Percentiles rank a stretch among this genome's conserved stretches.
These are phyloP conservation scores for Boletus calvinii DNA, from an alignment of 1,284 basidiomycete genomes.

Conservation along the genomic window DNA sequence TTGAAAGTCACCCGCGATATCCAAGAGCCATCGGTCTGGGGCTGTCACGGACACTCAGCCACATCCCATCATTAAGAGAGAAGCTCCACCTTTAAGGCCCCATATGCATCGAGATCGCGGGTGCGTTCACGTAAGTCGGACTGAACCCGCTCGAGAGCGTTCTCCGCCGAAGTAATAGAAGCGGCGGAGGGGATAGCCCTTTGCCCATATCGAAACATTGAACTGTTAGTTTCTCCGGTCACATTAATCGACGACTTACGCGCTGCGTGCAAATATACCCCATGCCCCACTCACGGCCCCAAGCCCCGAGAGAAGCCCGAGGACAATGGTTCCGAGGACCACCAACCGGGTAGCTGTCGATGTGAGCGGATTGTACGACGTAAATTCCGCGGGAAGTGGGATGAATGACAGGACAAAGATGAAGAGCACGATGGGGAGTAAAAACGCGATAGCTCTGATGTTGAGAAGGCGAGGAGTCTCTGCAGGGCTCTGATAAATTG, in stretches of 20 bases:
- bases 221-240: slow-evolving; percentile 5
- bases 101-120: slow-evolving; percentile 27
- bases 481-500: slow-evolving; percentile 10
- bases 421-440: slow-evolving; percentile 52
- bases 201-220: slow-evolving; percentile 17
- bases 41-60: slow-evolving; percentile 21
- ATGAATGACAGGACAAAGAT: slow-evolving; percentile 62
- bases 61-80: slow-evolving; percentile 5
- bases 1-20: slow-evolving; percentile 32
- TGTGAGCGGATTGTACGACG: slow-evolving; percentile 42
- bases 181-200: slow-evolving; percentile 24
- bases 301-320: slow-evolving; percentile 72
- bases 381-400: slow-evolving; percentile 56
- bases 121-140: slow-evolving; percentile 33
- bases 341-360: slow-evolving; percentile 60
- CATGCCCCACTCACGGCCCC: slow-evolving; percentile 69
- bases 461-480: slow-evolving; percentile 28
- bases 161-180: slow-evolving; percentile 34
- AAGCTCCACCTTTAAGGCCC: slow-evolving; percentile 26
- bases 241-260: slow-evolving; percentile 26
- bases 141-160: slow-evolving; percentile 33
- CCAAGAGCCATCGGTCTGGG: slow-evolving; percentile 29
- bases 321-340: slow-evolving; percentile 70
- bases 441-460: slow-evolving; percentile 21
- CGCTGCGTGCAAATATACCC: slow-evolving; percentile 38